Conservation (phyloP, 2,329 filamentous ascomycete species). For the Diaporthe humulicola region DNA sequence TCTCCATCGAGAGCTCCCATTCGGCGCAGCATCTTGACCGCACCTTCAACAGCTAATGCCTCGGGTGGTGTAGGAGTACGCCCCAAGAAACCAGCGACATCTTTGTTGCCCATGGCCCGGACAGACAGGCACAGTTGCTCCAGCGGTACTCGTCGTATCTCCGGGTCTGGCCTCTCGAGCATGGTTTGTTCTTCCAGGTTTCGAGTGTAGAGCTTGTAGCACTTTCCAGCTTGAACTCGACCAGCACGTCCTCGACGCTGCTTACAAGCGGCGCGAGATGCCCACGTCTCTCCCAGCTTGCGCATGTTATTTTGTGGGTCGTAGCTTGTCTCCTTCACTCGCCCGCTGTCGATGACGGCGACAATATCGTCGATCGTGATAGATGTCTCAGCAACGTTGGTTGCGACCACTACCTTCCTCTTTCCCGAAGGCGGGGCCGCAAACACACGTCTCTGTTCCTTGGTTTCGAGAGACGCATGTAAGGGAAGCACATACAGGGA, state of each 20-base stretch:
- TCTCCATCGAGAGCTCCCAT: slow-evolving; percentile 92
- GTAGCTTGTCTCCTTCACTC: slow-evolving; percentile 96
- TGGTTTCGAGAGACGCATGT: slow-evolving; percentile 90
- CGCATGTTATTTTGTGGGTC: slow-evolving; percentile 95
- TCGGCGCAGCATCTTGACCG: slow-evolving; percentile 80
- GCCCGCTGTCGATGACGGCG: slow-evolving; percentile 93
- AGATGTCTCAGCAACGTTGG: slow-evolving; percentile 97
- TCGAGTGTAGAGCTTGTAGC: slow-evolving; percentile 95
- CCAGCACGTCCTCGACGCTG: slow-evolving; percentile 94
- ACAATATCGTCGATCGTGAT: slow-evolving; percentile 99
- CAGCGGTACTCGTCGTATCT: slow-evolving; percentile 91
- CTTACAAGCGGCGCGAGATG: slow-evolving; percentile 92
- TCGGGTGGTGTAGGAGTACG: slow-evolving; percentile 92
- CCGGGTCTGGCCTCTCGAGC: slow-evolving; percentile 89
- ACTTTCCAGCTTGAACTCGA: slow-evolving; percentile 89
- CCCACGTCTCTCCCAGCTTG: slow-evolving; percentile 94
- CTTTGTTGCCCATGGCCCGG: slow-evolving; percentile 90
- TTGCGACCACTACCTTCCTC: slow-evolving; percentile 93
- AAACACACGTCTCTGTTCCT: slow-evolving; percentile 91
- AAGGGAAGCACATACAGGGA: slow-evolving; percentile 85
- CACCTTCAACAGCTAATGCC: slow-evolving; percentile 86
- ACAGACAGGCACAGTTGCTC: slow-evolving; percentile 96
- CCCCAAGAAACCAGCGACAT: slow-evolving; percentile 85
- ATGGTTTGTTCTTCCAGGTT: slow-evolving; percentile 86
- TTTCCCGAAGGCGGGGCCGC: slow-evolving; percentile 80